phyloP scores from a whole-genome alignment of 371 early-diverging fungal species.

The Mucor irregularis region DNA sequence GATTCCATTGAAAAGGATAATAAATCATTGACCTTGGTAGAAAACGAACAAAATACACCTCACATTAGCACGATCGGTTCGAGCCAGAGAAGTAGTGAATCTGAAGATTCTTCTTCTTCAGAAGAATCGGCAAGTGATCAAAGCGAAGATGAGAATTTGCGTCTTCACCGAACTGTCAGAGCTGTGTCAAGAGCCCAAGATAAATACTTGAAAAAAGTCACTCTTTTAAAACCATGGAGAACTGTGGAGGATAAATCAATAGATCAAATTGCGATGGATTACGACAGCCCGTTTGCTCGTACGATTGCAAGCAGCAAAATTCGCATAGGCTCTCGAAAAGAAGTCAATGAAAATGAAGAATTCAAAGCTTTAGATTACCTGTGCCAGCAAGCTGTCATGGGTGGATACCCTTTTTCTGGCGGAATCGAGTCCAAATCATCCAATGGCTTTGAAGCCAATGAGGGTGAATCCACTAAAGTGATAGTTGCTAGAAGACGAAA shows the following conservation, averaged over 20 bases:
- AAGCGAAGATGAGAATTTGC: constrained; percentile 2
- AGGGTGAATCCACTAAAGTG: constrained; percentile 51
- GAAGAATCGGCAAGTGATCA: not conserved
- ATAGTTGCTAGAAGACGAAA: constrained; percentile 50
- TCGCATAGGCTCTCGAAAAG: not conserved
- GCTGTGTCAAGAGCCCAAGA: constrained; percentile 6
- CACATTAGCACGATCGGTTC: not conserved
- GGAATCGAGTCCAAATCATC: constrained; percentile 44
- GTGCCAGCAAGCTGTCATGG: constrained; percentile 50
- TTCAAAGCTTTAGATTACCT: constrained; percentile 27
- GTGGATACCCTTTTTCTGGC: constrained; percentile 54
- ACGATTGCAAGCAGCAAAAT: constrained; percentile 12
- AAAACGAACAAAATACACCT: not conserved
- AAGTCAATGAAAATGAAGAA: constrained; percentile 2
- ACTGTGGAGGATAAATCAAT: not conserved
- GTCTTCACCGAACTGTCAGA: not conserved
- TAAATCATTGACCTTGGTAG: not conserved
- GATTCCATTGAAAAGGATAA: constrained; percentile 8
- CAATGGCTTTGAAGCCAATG: constrained; percentile 46
- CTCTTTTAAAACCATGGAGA: not conserved
- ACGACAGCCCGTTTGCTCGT: constrained; percentile 33
- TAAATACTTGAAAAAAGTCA: not conserved
- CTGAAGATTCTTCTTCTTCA: constrained; percentile 5
- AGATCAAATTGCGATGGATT: constrained; percentile 21
- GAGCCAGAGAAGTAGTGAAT: not conserved